Base-by-base conservation (phyloP, 2,329 filamentous ascomycete species). In the Paracamarosporium sp. region DNA sequence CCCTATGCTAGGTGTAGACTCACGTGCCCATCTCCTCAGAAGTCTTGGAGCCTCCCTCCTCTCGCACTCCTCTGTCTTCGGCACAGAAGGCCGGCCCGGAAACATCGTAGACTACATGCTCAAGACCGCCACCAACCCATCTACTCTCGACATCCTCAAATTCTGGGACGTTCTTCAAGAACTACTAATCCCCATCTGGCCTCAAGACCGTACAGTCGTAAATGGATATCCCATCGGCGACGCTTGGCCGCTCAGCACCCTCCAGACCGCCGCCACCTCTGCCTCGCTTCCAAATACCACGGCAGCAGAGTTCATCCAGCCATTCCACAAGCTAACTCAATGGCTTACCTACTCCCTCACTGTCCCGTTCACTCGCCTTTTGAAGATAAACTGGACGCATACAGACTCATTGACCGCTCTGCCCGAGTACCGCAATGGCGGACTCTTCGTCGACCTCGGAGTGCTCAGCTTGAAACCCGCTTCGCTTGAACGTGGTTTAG, bases 321-420 rank as follows among this genome's bases (percentile, higher is more conserved):
- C 93, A 0, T 96, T 97, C 80, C 93, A 97, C 81, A 97, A 72
- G 45, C 85, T 96, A 35, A 96, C 93, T 0, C 93, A 97, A 76
- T 97, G 93, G 93, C 89, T 97, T 55, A 91, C 90, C 45, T 97
- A 97, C 78, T 96, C 92, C 1, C 84, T 97, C 56, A 96, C 95
- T 90, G 90, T 93, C 22, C 93, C 93, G 0, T 94, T 96, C 88
- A 86, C 89, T 53, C 90, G 87, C 62, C 78, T 96, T 28, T 86
- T 96, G 68, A 85, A 89, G 53, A 88, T 95, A 55, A 86, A 91
- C 59, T 95, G 95, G 75, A 88, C 89, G 1, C 91, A 92, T 41
- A 86, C 86, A 2, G 90, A 95, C 86, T 83, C 95, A 7, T 83
- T 96, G 63, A 97, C 93, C 1, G 93, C 92, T 20, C 81, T 97